phyloP scores from a whole-genome alignment of 2,329 filamentous ascomycete species.

The Decorospora gaudefroyi region DNA sequence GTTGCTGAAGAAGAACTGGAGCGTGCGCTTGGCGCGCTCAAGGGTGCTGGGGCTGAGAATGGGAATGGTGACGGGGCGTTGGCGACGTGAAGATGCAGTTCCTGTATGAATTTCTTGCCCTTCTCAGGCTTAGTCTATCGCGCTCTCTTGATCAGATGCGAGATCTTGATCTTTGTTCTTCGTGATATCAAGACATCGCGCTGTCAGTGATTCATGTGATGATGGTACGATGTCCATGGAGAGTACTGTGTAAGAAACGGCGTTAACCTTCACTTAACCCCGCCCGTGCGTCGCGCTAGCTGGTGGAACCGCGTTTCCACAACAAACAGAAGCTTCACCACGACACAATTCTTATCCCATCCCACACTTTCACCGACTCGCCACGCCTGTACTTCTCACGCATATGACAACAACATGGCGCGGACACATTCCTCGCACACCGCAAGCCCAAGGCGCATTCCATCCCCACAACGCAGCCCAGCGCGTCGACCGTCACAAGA shows the following conservation, averaged over 20 bases:
- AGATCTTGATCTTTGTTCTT: no score
- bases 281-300: conserved; percentile 16
- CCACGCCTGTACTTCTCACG: not conserved
- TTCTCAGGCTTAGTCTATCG: no score
- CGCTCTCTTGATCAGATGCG: no score
- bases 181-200: no score
- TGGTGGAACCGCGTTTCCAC: conserved; percentile 20
- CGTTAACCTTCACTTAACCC: no score
- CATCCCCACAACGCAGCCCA: conserved; percentile 37
- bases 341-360: conserved; percentile 27
- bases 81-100: not conserved
- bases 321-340: conserved; percentile 25
- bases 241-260: no score
- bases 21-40: conserved; percentile 75
- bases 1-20: conserved; percentile 73
- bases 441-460: conserved; percentile 40
- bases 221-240: no score
- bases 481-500: conserved; percentile 37
- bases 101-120: no score
- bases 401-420: conserved; percentile 33
- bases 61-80: conserved; percentile 13
- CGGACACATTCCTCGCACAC: conserved; percentile 44
- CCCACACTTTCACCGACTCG: conserved; percentile 3
- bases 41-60: conserved; percentile 47
- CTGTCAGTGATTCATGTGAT: no score